Evolutionary conservation across 2,329 filamentous ascomycete species (phyloP).

Genomic region (Penicillium sp.): DNA sequence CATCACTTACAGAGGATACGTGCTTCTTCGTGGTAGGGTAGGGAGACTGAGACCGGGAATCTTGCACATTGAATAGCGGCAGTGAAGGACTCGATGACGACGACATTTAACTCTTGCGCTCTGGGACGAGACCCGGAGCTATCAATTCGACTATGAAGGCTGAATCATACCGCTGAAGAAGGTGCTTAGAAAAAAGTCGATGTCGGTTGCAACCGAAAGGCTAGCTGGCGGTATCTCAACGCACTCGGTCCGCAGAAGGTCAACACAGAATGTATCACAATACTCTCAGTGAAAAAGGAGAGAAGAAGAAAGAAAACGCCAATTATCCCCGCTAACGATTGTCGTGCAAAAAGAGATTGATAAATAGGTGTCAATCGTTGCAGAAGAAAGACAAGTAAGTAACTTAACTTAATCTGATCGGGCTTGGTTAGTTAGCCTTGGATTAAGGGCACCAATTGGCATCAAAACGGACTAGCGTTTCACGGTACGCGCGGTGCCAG

Average conservation of each 20-base stretch:
- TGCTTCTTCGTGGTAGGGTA: conserved; percentile 26
- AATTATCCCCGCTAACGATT: background rate
- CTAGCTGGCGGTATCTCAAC: background rate
- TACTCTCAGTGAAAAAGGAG: background rate
- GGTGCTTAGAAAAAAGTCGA: background rate
- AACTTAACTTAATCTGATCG: background rate
- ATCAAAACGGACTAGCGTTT: background rate
- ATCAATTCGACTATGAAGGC: conserved; percentile 7
- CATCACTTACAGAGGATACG: conserved; percentile 31
- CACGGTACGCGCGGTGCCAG: background rate
- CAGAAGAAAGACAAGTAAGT: background rate
- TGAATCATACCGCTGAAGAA: conserved; percentile 13
- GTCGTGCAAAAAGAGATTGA: background rate
- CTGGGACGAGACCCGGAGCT: conserved; percentile 14
- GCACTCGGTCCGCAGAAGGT: background rate
- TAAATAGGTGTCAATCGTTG: background rate
- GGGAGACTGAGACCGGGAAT: conserved; percentile 27
- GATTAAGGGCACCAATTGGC: background rate
- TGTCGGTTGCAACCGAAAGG: background rate
- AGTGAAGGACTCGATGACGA: conserved; percentile 56
- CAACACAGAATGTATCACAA: background rate
- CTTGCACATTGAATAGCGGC: conserved; percentile 53
- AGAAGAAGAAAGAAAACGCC: background rate
- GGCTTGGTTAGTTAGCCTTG: background rate
- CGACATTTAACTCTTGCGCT: conserved; percentile 57